A percentile compares a stretch with the other conserved stretches of the same genome.
These are phyloP conservation scores for Solanum neorickii DNA, from an alignment of 257 asterid species.

Conservation along the genomic window DNA sequence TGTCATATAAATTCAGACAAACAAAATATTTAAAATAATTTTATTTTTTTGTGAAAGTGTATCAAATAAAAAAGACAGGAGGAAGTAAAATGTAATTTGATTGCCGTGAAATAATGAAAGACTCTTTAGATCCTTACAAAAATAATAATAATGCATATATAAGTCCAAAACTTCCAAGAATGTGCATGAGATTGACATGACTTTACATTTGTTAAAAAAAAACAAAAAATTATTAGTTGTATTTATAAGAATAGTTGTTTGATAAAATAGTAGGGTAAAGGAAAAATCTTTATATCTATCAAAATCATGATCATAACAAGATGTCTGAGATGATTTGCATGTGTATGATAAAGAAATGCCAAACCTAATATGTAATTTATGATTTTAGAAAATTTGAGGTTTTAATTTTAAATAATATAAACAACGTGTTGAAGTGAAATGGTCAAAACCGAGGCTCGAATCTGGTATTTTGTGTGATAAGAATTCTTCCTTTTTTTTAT, in stretches of 20 bases:
- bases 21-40: background rate
- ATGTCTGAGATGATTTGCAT: background rate
- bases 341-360: background rate
- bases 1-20: background rate
- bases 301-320: background rate
- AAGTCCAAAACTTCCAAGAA: background rate
- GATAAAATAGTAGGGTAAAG: background rate
- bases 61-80: background rate
- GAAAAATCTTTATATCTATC: background rate
- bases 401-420: background rate
- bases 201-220: background rate
- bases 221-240: background rate
- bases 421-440: background rate
- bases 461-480: background rate
- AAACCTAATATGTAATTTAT: background rate
- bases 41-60: background rate
- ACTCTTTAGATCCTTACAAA: background rate
- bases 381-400: background rate
- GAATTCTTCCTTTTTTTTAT: background rate
- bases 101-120: background rate
- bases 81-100: background rate
- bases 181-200: background rate
- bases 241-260: background rate
- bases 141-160: background rate
- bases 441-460: background rate